A percentile compares a stretch with the other conserved stretches of the same genome.
These are phyloP conservation scores for Metschnikowia matae DNA, from an alignment of 805 yeast genomes.

Conservation along the genomic window DNA sequence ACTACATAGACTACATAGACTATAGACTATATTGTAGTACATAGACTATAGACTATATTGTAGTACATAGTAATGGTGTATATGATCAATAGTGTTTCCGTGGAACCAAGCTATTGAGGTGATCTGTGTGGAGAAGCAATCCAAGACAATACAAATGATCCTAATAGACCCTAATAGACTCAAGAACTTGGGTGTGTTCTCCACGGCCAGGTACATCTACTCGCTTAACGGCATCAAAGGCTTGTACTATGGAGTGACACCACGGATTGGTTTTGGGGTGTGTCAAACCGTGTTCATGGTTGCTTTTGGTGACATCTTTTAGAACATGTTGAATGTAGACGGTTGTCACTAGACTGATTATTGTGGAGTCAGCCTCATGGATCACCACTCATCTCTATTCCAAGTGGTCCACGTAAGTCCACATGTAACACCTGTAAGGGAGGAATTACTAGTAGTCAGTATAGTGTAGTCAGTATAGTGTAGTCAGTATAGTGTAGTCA, in stretches of 20 bases:
- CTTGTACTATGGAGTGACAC: slow-evolving; percentile 92
- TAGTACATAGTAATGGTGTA: too few species aligned
- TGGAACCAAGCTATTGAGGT: slow-evolving; percentile 99
- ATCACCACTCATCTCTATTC: too few species aligned
- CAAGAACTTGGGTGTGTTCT: slow-evolving; percentile 72
- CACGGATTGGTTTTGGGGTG: slow-evolving; percentile 92
- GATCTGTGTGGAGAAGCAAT: slow-evolving; percentile 96
- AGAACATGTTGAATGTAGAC: slow-evolving; percentile 38
- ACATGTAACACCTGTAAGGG: too few species aligned
- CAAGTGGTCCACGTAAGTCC: too few species aligned
- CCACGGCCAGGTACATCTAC: slow-evolving; percentile 81
- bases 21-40: too few species aligned
- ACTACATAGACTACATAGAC: too few species aligned
- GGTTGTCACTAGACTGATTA: slow-evolving; percentile 26
- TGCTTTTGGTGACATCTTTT: slow-evolving; percentile 85
- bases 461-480: too few species aligned
- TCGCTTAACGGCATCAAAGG: slow-evolving; percentile 81
- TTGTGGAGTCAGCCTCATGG: too few species aligned
- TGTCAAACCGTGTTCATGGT: slow-evolving; percentile 99
- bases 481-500: too few species aligned
- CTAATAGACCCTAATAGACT: slow-evolving; percentile 99
- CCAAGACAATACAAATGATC: slow-evolving; percentile 77
- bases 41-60: too few species aligned
- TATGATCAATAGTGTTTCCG: too few species aligned
- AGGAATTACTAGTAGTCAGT: too few species aligned